Evolutionary conservation across 352 stramenopile species (phyloP).

Genomic region (Blastocystis sp.): DNA sequence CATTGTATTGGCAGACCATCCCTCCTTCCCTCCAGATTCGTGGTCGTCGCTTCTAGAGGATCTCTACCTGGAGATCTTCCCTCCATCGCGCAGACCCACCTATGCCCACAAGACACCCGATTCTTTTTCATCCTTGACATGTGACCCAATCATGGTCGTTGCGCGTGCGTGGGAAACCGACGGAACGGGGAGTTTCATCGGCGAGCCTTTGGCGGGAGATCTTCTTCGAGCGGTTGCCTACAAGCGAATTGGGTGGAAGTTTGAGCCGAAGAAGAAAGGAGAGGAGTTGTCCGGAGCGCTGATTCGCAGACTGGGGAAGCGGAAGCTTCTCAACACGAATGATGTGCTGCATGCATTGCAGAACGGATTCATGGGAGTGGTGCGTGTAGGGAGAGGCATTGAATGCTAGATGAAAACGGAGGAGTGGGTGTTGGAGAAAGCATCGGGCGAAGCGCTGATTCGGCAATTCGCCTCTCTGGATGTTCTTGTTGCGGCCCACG

Average conservation of each 20-base stretch:
- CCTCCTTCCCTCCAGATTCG: neutral
- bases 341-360: neutral
- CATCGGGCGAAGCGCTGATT: conserved; percentile 16
- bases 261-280: neutral
- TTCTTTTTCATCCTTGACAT: neutral
- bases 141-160: conserved; percentile 17
- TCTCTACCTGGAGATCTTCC: conserved; percentile 59
- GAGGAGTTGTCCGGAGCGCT: neutral
- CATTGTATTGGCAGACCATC: neutral
- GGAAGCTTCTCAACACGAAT: conserved; percentile 26
- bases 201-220: conserved; percentile 20
- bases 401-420: neutral
- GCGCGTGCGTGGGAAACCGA: conserved; percentile 35
- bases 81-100: neutral
- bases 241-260: neutral
- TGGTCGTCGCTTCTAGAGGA: conserved; percentile 38
- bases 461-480: conserved; percentile 14
- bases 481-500: conserved; percentile 49
- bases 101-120: neutral
- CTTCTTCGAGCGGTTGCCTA: conserved; percentile 43
- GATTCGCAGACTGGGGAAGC: conserved; percentile 28
- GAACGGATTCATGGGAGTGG: neutral
- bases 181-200: conserved; percentile 31
- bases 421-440: conserved; percentile 13
- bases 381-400: neutral